Evolutionary conservation across 202 grass and related monocot species (phyloP), one percentile per base, ranked within the genome.

Genomic region (Panicum hallii): DNA sequence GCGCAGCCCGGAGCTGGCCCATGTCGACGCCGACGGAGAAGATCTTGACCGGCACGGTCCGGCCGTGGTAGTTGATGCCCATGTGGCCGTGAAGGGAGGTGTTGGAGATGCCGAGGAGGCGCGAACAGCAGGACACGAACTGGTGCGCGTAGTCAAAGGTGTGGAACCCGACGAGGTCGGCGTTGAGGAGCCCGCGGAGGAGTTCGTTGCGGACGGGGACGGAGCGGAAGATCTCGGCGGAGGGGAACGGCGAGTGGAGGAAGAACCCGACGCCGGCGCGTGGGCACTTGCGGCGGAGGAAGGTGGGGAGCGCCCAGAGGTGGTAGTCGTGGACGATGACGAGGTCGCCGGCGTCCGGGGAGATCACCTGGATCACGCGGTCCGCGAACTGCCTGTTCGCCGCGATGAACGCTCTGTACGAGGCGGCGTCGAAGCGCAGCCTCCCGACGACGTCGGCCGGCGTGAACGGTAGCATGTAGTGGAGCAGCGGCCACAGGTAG

Each of bases 281-380:
- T 3, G 65, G 73, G 52, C 74, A 78, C 23, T 28, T 63, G 16
- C 19, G 65, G 52, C 80, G 79, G 55, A 88, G 79, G 74, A 71
- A 72, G 13, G 86, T 55, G 9, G 79, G 79, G 15, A 88, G 74
- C 34, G 55, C 26, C 73, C 64, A 71, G 2, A 88, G 73, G 22
- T 88, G 86, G 74, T 88, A 88, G 46, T 88, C 86, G 44, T 88
- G 79, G 66, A 83, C 73, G 54, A 82, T 2, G 30, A 88, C 66
- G 56, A 63, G 66, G 65, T 83, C 86, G 20, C 65, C 86, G 32
- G 46, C 54, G 15, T 83, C 74, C 5, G 79, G 74, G 5, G 64
- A 77, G 22, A 88, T 5, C 23, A 63, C 44, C 72, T 88, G 32
- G 4, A 78, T 1, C 11, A 88, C 55, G 36, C 66, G 64, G 4